Conservation (phyloP, 164 flowering plant genomes). For the Annona cherimola region DNA sequence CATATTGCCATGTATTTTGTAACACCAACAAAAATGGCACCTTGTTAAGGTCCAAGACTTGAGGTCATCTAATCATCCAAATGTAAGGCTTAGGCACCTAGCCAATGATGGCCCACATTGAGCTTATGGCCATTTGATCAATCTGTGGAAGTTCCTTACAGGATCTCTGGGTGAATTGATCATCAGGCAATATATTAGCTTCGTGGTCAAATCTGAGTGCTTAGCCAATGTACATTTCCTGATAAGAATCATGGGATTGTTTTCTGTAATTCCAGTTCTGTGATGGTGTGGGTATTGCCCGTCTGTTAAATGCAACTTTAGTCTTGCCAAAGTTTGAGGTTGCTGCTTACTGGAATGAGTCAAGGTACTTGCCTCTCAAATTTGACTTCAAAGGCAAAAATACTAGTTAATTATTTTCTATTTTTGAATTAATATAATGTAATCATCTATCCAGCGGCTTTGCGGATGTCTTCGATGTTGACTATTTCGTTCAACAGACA, state of each 20-base stretch:
- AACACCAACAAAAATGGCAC: too few relatives aligned
- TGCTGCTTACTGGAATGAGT: slow-evolving; percentile 98
- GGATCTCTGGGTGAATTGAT: background rate
- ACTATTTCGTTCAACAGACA: slow-evolving; percentile 77
- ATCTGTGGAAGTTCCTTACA: too few relatives aligned
- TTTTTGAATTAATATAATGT: slow-evolving; percentile 4
- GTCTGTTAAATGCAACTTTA: slow-evolving; percentile 85
- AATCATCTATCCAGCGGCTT: slow-evolving; percentile 63
- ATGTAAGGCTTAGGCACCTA: too few relatives aligned
- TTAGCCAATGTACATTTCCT: background rate
- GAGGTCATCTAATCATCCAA: too few relatives aligned
- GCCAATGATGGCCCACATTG: too few relatives aligned
- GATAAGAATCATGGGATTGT: background rate
- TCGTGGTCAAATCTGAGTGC: background rate
- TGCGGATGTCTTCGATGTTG: slow-evolving; percentile 97
- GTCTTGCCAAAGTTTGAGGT: slow-evolving; percentile 94
- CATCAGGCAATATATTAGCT: background rate
- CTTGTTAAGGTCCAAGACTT: too few relatives aligned
- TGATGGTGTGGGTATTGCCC: slow-evolving; percentile 98
- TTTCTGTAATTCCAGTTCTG: slow-evolving; percentile 57
- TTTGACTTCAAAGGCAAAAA: background rate
- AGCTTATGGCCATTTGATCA: too few relatives aligned
- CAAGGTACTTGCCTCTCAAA: slow-evolving; percentile 48
- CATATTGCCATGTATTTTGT: too few relatives aligned
- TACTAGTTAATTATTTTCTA: background rate